These are phyloP conservation scores for Calonectria fujianensis DNA, from an alignment of 2,329 filamentous ascomycete genomes.

Conservation along the genomic window DNA sequence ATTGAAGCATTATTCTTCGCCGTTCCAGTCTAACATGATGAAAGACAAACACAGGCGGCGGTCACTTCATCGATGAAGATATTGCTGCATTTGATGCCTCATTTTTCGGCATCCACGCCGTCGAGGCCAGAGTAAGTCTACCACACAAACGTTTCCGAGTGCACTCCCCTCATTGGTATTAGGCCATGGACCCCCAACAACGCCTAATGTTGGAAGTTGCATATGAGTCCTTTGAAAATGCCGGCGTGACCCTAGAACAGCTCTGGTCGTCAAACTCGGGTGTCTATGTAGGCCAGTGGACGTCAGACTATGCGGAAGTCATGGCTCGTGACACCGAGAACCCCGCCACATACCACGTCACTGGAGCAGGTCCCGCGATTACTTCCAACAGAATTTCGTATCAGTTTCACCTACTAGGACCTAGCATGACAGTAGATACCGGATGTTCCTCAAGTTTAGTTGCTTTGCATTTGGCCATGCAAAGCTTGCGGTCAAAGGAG, in stretches of 20 bases:
- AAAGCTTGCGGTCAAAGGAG: constrained; percentile 60
- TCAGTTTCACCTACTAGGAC: constrained; percentile 68
- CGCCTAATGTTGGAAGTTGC: constrained; percentile 53
- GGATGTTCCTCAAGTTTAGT: constrained; percentile 70
- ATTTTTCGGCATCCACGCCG: constrained; percentile 51
- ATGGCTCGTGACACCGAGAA: constrained; percentile 60
- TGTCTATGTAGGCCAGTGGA: constrained; percentile 56
- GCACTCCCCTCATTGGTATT: constrained; percentile 20
- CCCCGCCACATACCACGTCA: constrained; percentile 68
- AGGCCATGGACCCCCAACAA: constrained; percentile 56
- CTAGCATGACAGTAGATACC: constrained; percentile 70
- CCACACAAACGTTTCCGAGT: background rate
- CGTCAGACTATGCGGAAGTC: constrained; percentile 53
- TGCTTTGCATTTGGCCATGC: constrained; percentile 66
- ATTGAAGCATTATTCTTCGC: background rate
- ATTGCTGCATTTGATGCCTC: constrained; percentile 52
- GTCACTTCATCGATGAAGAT: constrained; percentile 55
- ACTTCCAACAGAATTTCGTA: constrained; percentile 69
- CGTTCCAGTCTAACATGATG: background rate
- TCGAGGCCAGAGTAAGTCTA: constrained; percentile 43
- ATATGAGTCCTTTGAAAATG: constrained; percentile 56
- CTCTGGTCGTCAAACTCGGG: constrained; percentile 53
- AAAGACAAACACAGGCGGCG: constrained; percentile 48
- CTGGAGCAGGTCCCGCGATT: constrained; percentile 65
- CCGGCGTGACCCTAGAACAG: constrained; percentile 57